Base-by-base conservation (phyloP, 176 grass and related monocot species). In the Avena eriantha region DNA sequence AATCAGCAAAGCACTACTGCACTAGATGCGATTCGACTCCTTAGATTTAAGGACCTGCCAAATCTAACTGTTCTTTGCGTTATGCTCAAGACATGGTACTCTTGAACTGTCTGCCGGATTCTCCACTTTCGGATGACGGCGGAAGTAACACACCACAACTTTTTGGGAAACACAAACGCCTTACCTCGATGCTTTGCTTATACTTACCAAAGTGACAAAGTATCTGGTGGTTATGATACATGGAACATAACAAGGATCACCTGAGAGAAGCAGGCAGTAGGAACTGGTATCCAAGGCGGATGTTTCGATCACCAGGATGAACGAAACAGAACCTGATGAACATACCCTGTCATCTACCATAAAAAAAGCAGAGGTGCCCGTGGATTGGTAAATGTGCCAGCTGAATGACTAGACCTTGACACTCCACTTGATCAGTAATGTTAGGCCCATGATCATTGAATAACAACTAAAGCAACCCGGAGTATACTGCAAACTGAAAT, bases 61-160 rank as follows among this genome's bases (percentile, higher is more conserved):
- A 22, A 79, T 87, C 85, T 58, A 84, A 8, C 33, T 75, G 66
- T 87, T 67, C 80, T 74, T 90, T 90, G 46, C 66, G 24, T 80
- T 61, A 2, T 22, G 48, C 23, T 16, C 0, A 80, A 87, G 80
- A 83, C 39, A 86, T 47, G 21, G 79, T 75, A 26, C 64, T 22
- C 51, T 10, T 17, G 18, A 61, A n/a, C 43, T 49, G 6, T 50
- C 5, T 18, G 45, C 23, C 17, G 14, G 55, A 65, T 65, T 34
- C 79, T 67, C 74, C 66, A 58, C 80, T 67, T 56, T 19, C 5
- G 18, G 5, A 19, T 8, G 7, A 19, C 5, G 18, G 16, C 17
- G 16, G 8, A 49, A 65, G 63, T 15, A 24, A 16, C 10, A 1
- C 61, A 48, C 7, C 9, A 21, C 10, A 31, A 13, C 50, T 41